phyloP scores from a whole-genome alignment of 331 rosid species.

The Saraca asoca region DNA sequence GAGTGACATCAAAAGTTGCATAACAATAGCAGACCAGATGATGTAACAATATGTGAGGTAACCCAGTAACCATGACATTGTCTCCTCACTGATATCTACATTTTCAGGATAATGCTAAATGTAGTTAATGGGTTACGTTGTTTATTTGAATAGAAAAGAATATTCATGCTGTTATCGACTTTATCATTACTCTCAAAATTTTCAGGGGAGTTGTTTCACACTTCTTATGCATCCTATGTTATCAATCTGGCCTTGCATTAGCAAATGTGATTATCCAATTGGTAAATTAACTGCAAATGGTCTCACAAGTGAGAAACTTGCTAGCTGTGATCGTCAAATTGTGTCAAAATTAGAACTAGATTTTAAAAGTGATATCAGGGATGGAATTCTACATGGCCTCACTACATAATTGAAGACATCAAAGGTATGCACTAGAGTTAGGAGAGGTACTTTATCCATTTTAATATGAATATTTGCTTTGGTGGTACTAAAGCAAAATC shows the following conservation, averaged over 20 bases:
- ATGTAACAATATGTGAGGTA: slow-evolving; percentile 48
- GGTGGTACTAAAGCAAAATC: no score
- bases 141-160: background rate
- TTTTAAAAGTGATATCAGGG: slow-evolving; percentile 37
- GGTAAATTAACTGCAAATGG: slow-evolving; percentile 44
- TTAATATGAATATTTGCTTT: background rate
- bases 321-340: slow-evolving; percentile 48
- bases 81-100: background rate
- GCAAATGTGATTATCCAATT: slow-evolving; percentile 2
- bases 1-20: slow-evolving; percentile 55
- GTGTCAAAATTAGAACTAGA: slow-evolving; percentile 41
- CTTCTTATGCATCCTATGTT: background rate
- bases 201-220: background rate
- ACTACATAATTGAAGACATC: slow-evolving; percentile 37
- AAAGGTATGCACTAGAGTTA: slow-evolving; percentile 23
- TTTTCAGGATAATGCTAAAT: background rate
- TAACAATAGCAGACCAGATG: slow-evolving; percentile 47
- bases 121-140: background rate
- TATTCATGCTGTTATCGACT: background rate
- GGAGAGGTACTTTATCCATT: background rate
- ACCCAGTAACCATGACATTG: background rate
- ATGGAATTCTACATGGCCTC: slow-evolving; percentile 39
- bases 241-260: background rate
- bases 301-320: slow-evolving; percentile 43
- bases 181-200: background rate